These are phyloP conservation scores for Epichloe uncinata DNA, from an alignment of 2,329 filamentous ascomycete genomes.

Conservation along the genomic window DNA sequence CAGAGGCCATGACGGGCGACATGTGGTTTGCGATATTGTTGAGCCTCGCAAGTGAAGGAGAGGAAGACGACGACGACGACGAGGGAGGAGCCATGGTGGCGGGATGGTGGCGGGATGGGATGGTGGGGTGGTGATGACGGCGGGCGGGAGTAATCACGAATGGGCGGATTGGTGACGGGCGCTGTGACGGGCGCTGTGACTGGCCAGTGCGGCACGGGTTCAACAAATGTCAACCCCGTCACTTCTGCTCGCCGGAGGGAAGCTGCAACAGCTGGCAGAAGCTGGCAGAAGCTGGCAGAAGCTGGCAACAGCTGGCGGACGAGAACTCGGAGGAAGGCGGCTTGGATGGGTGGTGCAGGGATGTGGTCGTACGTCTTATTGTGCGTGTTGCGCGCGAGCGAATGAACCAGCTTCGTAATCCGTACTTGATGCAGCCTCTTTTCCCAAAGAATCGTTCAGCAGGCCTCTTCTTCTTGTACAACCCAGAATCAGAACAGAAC, in stretches of 20 bases:
- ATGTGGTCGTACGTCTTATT: neutral
- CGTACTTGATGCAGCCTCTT: neutral
- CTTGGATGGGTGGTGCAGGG: neutral
- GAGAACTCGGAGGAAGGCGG: neutral
- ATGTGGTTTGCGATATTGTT: conserved; percentile 58
- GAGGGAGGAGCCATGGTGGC: conserved; percentile 11
- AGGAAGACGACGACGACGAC: conserved; percentile 22
- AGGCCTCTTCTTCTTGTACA: neutral
- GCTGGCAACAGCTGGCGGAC: neutral
- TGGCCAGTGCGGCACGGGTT: neutral
- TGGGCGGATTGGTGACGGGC: neutral
- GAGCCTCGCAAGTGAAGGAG: conserved; percentile 38
- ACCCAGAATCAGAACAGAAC: neutral
- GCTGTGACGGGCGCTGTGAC: neutral
- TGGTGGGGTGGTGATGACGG: neutral
- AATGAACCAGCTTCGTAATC: neutral
- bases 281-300: no score
- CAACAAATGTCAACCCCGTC: no score
- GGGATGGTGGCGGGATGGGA: conserved; percentile 3
- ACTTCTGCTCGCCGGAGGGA: neutral
- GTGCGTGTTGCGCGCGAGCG: no score
- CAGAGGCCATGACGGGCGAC: conserved; percentile 37
- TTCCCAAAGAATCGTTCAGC: neutral
- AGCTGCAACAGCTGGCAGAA: no score
- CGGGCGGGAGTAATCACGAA: neutral